phyloP scores from a whole-genome alignment of 768 basidiomycete genomes.

The Suillus weaverae region DNA sequence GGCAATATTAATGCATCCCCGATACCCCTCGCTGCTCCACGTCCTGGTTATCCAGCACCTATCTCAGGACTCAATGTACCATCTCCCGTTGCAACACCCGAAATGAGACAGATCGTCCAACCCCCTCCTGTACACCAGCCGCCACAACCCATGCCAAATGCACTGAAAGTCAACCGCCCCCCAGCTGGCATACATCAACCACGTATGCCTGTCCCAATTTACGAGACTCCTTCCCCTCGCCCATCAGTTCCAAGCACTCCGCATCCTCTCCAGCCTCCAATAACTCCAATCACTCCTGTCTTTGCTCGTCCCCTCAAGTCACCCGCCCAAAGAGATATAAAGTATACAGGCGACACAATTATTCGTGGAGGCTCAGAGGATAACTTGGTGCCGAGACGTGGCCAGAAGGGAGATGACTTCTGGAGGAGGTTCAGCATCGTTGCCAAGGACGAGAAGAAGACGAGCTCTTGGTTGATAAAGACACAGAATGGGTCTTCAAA shows the following conservation, averaged over 20 bases:
- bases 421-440: constrained; percentile 88
- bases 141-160: constrained; percentile 10
- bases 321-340: constrained; percentile 41
- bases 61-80: constrained; percentile 64
- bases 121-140: constrained; percentile 16
- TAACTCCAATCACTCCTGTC: constrained; percentile 76
- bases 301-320: constrained; percentile 63
- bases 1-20: constrained; percentile 17
- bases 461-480: constrained; percentile 65
- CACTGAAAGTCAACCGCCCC: constrained; percentile 21
- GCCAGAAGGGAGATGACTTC: constrained; percentile 79
- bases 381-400: constrained; percentile 62
- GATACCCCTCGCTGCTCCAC: constrained; percentile 62
- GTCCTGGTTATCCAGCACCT: constrained; percentile 73
- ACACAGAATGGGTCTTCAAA: constrained; percentile 53
- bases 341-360: constrained; percentile 52
- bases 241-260: constrained; percentile 52
- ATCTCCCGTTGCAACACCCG: constrained; percentile 43
- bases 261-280: constrained; percentile 73
- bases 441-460: constrained; percentile 65
- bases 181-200: constrained; percentile 19
- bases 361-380: constrained; percentile 71
- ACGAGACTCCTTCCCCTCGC: constrained; percentile 29
- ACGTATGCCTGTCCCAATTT: constrained; percentile 33
- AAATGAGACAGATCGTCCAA: constrained; percentile 32